phyloP scores from a whole-genome alignment of 495 filamentous ascomycete species.

The Daldinia bambusicola region DNA sequence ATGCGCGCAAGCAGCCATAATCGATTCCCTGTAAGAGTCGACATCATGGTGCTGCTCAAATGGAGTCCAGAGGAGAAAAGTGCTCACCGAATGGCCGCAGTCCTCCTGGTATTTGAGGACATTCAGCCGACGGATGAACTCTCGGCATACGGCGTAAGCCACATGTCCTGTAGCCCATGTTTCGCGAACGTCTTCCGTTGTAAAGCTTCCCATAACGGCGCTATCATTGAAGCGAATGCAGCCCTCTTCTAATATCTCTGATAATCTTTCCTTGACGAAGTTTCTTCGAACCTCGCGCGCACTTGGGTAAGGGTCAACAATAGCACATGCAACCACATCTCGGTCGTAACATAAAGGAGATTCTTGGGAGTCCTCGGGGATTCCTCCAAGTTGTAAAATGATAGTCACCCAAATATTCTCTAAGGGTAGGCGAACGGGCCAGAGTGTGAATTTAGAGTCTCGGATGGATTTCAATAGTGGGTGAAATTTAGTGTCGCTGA shows the following conservation, averaged over 20 bases:
- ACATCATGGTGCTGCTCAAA: conserved; percentile 43
- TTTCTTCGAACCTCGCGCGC: conserved; percentile 7
- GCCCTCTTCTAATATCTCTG: conserved; percentile 28
- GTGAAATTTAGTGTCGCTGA: not conserved
- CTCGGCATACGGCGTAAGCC: conserved; percentile 40
- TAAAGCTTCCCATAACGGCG: not conserved
- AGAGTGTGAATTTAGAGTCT: conserved; percentile 32
- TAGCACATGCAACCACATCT: conserved; percentile 26
- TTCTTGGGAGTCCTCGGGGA: no score
- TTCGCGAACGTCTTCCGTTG: not conserved
- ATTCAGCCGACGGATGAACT: conserved; percentile 43
- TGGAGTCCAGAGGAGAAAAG: conserved; percentile 28
- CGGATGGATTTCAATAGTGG: conserved; percentile 38
- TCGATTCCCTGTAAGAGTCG: conserved; percentile 35
- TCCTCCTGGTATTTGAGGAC: conserved; percentile 22
- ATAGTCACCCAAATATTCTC: conserved; percentile 35
- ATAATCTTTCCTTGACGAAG: conserved; percentile 16
- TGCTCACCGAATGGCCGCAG: not conserved
- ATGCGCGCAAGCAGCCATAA: conserved; percentile 42
- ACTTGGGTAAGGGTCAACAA: conserved; percentile 33
- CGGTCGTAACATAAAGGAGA: not conserved
- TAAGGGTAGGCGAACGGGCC: conserved; percentile 20
- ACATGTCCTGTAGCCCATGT: conserved; percentile 38
- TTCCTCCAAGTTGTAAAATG: conserved; percentile 15
- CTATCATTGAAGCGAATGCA: conserved; percentile 21